Evolutionary conservation across 164 flowering plant genomes (phyloP).

Genomic region (Euptelea pleiosperma): DNA sequence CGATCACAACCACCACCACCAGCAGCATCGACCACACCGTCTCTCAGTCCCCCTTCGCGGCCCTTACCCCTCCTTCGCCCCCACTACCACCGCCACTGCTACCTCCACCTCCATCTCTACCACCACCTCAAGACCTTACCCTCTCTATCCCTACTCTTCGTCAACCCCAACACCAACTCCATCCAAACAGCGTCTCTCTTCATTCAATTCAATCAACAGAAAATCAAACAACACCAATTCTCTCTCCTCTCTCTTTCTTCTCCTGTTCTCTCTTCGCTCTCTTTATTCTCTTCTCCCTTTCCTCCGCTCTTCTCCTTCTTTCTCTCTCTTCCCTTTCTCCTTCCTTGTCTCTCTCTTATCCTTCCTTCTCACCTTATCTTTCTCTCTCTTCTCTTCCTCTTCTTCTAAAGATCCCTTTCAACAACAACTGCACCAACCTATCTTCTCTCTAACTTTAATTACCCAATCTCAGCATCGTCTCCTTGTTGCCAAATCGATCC

Average conservation of each 20-base stretch:
- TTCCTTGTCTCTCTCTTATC: constrained; percentile 34
- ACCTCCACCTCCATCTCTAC: constrained; percentile 16
- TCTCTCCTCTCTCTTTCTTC: constrained; percentile 54
- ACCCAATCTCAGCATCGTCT: constrained; percentile 41
- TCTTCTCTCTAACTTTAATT: constrained; percentile 35
- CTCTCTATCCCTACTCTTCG: constrained; percentile 26
- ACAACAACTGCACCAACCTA: constrained; percentile 20
- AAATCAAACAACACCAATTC: constrained; percentile 16
- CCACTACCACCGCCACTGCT: constrained; percentile 23
- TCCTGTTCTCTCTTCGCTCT: constrained; percentile 73
- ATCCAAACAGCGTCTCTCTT: constrained; percentile 52
- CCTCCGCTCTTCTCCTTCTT: constrained; percentile 40
- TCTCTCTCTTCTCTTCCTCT: constrained; percentile 23
- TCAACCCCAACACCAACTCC: constrained; percentile 72
- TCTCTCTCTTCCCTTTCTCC: constrained; percentile 47
- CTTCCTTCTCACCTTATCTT: constrained; percentile 32
- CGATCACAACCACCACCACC: constrained; percentile 56
- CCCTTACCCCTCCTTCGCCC: constrained; percentile 19
- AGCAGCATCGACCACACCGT: constrained; percentile 60
- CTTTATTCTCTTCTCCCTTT: constrained; percentile 70
- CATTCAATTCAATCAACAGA: constrained; percentile 14
- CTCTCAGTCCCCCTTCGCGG: constrained; percentile 58
- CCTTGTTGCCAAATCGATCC: constrained; percentile 47
- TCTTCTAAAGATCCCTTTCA: constrained; percentile 20
- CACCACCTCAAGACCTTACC: constrained; percentile 33